Base-by-base conservation (phyloP, 2,329 filamentous ascomycete species). In the Xylariales sp. region DNA sequence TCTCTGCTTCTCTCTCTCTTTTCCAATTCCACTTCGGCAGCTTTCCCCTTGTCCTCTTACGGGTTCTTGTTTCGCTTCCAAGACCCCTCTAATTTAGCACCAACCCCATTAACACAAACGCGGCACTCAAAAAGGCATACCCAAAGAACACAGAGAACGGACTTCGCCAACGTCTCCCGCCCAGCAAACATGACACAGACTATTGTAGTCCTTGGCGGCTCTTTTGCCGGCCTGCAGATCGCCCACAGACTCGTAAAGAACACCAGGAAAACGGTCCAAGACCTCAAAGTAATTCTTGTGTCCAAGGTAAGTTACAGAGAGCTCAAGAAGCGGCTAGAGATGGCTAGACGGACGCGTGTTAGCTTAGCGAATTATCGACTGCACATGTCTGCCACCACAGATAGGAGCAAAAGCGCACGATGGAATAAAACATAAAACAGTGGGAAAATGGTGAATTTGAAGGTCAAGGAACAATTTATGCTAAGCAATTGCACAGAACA, bases 181-280 rank as follows among this genome's bases (percentile, higher is more conserved):
- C n/a, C 25, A n/a, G 21, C 21, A 28, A 47, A 34, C 21, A 76
- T 74, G 69, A 54, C 63, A 20, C 70, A 73, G 49, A 77, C 70
- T 5, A 63, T 79, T 27, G 64, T 78, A 6, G 59, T 79, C 32
- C 58, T 78, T 14, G 75, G 75, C 27, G 75, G 72, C 42, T 69
- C 74, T 35, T 70, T 69, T 29, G 74, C 63, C 35, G 75, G 74
- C 40, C 60, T 78, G 32, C 67, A 69, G 37, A 53, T 76, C 16
- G 69, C 74, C 19, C 75, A 79, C 47, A 65, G 68, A 16, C 62
- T 79, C 3, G 65, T 79, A 41, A 76, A 76, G 54, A 66, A 76
- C 47, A 69, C 69, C 2, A 59, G 56, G 30, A 63, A 62, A 27
- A 50, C 62, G 7, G 54, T 66, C 28, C 57, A 66, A 37, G 66